These are phyloP conservation scores for Malus hybrid DNA, from an alignment of 331 rosid species.

Conservation along the genomic window DNA sequence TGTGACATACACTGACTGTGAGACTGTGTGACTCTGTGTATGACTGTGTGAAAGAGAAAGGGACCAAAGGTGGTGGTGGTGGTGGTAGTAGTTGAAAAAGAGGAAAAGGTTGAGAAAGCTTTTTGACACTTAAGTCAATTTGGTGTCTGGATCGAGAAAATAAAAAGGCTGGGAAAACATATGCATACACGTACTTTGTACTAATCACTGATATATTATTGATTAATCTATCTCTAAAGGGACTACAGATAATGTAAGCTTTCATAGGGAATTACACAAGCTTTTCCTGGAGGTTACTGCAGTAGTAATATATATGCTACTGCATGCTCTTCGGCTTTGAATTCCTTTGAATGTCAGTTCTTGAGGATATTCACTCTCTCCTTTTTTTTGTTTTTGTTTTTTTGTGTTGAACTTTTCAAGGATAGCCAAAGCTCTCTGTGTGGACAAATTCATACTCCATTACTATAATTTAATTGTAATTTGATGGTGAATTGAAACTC, in stretches of 20 bases:
- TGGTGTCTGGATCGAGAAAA: constrained; percentile 25
- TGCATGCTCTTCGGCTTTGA: background rate
- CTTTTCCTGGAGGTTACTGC: background rate
- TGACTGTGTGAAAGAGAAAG: constrained; percentile 1
- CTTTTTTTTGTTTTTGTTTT: too few species aligned
- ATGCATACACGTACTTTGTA: background rate
- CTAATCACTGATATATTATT: background rate
- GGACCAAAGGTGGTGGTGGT: background rate
- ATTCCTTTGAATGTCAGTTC: background rate
- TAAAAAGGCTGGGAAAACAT: background rate
- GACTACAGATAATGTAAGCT: background rate
- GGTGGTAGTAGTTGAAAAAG: constrained; percentile 35
- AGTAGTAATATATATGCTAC: background rate
- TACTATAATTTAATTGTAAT: too few species aligned
- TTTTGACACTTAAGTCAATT: constrained; percentile 48
- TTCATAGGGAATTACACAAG: background rate
- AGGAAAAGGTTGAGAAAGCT: constrained; percentile 23
- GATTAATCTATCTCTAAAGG: background rate
- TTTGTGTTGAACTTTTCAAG: background rate
- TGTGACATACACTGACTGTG: background rate
- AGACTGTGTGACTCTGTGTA: background rate
- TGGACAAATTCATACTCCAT: background rate
- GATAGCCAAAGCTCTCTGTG: background rate
- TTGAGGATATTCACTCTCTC: background rate
- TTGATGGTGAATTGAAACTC: background rate